phyloP scores from a whole-genome alignment of 345 rosid genomes.

The Eucalyptus tenuipes region DNA sequence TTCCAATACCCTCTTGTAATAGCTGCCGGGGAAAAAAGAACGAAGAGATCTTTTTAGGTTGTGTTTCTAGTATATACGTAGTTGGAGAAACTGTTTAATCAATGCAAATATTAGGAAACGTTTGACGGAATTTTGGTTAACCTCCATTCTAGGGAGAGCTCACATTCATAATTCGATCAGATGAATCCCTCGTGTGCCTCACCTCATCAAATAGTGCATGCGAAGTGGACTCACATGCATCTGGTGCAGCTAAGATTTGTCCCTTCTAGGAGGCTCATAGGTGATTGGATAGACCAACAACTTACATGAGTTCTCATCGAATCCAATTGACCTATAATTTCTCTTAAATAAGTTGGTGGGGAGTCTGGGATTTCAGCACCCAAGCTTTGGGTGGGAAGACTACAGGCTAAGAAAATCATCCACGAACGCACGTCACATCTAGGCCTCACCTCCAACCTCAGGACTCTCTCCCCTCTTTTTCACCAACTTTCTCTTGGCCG shows the following conservation, averaged over 20 bases:
- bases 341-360: background rate
- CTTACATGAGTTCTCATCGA: background rate
- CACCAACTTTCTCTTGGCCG: background rate
- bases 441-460: background rate
- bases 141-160: background rate
- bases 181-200: background rate
- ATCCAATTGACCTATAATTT: background rate
- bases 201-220: background rate
- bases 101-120: background rate
- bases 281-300: background rate
- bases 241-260: background rate
- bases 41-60: background rate
- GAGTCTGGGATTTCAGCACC: background rate
- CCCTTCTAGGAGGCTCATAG: background rate
- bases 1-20: background rate
- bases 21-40: background rate
- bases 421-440: background rate
- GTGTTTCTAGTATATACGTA: background rate
- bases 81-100: background rate
- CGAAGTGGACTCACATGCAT: background rate
- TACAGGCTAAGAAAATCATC: background rate
- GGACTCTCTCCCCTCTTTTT: background rate
- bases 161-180: background rate
- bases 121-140: background rate
- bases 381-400: background rate